phyloP scores from a whole-genome alignment of 805 yeast genomes.

The Ogataea philodendri region DNA sequence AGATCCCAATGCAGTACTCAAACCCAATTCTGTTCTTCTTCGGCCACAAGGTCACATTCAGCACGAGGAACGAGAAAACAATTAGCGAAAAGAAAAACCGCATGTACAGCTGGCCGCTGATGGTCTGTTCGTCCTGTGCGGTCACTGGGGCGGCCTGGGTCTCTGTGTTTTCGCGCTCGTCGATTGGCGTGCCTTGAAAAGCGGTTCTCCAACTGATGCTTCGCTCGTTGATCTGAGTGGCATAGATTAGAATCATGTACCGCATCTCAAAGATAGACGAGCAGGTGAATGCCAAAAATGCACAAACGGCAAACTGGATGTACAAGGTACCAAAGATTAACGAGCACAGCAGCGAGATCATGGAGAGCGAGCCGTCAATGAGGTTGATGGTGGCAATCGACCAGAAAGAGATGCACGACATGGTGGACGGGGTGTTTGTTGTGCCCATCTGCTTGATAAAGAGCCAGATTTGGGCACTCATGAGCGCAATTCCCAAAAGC shows the following conservation, averaged over 20 bases:
- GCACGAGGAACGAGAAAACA: conserved; percentile 52
- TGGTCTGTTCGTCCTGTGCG: conserved; percentile 50
- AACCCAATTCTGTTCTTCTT: conserved; percentile 48
- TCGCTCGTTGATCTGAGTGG: conserved; percentile 72
- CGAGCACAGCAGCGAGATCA: conserved; percentile 59
- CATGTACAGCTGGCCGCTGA: conserved; percentile 56
- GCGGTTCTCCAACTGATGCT: conserved; percentile 65
- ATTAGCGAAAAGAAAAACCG: conserved; percentile 54
- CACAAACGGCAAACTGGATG: conserved; percentile 64
- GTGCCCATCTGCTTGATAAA: conserved; percentile 67
- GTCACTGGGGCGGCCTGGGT: conserved; percentile 17
- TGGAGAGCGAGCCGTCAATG: conserved; percentile 67
- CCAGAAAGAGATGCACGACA: conserved; percentile 70
- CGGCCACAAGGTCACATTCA: conserved; percentile 66
- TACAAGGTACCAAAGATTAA: conserved; percentile 55
- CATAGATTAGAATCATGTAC: conserved; percentile 62
- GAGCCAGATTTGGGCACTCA: conserved; percentile 53
- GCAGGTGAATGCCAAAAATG: conserved; percentile 65
- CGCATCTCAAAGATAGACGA: conserved; percentile 75
- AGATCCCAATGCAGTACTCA: conserved; percentile 53
- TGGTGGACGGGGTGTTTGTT: conserved; percentile 75
- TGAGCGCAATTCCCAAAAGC: conserved; percentile 43
- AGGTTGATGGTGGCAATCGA: conserved; percentile 61
- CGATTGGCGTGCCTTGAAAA: conserved; percentile 56
- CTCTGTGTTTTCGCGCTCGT: conserved; percentile 28